Conservation (phyloP, 2,329 filamentous ascomycete species). For the Trichocomaceae sp. region DNA sequence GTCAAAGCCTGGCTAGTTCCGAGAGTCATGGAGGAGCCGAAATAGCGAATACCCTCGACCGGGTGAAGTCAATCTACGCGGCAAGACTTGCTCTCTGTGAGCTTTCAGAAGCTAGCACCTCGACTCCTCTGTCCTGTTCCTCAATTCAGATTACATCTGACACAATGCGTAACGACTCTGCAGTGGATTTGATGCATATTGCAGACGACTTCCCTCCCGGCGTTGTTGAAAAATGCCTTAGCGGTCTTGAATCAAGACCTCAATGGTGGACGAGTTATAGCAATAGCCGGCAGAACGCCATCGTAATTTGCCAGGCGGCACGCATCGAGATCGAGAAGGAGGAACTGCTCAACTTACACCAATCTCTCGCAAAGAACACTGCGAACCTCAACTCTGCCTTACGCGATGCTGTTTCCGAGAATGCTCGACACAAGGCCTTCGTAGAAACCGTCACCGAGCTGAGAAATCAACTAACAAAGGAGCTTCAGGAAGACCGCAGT, state of each 20-base stretch:
- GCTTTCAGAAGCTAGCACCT: slow-evolving; percentile 46
- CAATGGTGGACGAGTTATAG: slow-evolving; percentile 61
- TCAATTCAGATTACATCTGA: slow-evolving; percentile 40
- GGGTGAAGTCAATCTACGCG: slow-evolving; percentile 52
- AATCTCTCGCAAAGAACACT: slow-evolving; percentile 32
- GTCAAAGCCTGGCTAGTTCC: slow-evolving; percentile 42
- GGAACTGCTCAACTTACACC: slow-evolving; percentile 36
- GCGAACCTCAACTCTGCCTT: slow-evolving; percentile 30
- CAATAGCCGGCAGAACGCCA: slow-evolving; percentile 55
- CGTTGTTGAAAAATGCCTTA: slow-evolving; percentile 46
- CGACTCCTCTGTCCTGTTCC: slow-evolving; percentile 47
- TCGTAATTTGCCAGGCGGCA: slow-evolving; percentile 57
- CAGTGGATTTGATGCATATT: slow-evolving; percentile 16
- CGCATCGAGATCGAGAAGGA: slow-evolving; percentile 53
- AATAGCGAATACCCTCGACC: slow-evolving; percentile 32
- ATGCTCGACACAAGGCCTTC: slow-evolving; percentile 29
- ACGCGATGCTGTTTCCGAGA: slow-evolving; percentile 23
- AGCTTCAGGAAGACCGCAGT: slow-evolving; percentile 28
- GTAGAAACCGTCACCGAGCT: slow-evolving; percentile 25
- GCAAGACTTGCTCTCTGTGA: slow-evolving; percentile 59
- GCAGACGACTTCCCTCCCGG: slow-evolving; percentile 19
- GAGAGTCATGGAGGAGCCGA: slow-evolving; percentile 20
- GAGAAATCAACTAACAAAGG: slow-evolving; percentile 23
- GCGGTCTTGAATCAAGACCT: slow-evolving; percentile 47
- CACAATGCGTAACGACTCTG: background rate